Percentiles rank a stretch among this genome's conserved stretches.
phyloP scores from a whole-genome alignment of 345 rosid species.

The Populus deltoides region DNA sequence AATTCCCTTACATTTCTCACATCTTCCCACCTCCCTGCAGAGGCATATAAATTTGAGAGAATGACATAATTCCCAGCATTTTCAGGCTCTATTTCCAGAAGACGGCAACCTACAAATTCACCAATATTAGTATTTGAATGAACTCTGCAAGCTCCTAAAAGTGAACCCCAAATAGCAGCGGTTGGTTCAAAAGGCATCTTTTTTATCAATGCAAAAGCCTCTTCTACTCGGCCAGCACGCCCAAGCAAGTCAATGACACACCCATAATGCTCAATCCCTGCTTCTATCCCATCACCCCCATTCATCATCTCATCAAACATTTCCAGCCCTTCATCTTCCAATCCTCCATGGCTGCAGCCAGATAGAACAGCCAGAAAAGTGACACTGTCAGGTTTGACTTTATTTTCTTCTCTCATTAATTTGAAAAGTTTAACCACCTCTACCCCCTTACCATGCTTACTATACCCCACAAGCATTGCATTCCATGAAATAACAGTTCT shows the following conservation, averaged over 20 bases:
- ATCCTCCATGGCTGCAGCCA: conserved; percentile 90
- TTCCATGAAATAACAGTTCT: conserved; percentile 81
- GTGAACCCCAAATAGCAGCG: conserved; percentile 78
- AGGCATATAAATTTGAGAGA: conserved; percentile 80
- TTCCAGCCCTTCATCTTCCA: conserved; percentile 67
- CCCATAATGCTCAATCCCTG: conserved; percentile 76
- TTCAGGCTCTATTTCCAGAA: conserved; percentile 75
- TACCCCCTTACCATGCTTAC: conserved; percentile 75
- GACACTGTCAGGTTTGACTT: conserved; percentile 63
- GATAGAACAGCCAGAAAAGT: conserved; percentile 79
- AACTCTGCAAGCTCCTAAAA: conserved; percentile 82
- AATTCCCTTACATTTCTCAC: conserved; percentile 54
- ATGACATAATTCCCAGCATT: conserved; percentile 80
- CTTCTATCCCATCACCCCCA: conserved; percentile 43
- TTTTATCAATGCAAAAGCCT: conserved; percentile 56
- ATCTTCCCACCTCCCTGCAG: conserved; percentile 85
- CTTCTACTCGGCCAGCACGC: conserved; percentile 74
- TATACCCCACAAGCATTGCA: conserved; percentile 79
- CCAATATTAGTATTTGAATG: conserved; percentile 70
- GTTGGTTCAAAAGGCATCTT: conserved; percentile 74
- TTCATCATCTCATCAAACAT: conserved; percentile 54
- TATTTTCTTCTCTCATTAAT: conserved; percentile 60
- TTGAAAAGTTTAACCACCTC: conserved; percentile 64
- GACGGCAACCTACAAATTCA: conserved; percentile 48
- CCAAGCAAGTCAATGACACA: conserved; percentile 85